phyloP scores from a whole-genome alignment of 371 early-diverging fungal species.

The Mucor plumbeus region DNA sequence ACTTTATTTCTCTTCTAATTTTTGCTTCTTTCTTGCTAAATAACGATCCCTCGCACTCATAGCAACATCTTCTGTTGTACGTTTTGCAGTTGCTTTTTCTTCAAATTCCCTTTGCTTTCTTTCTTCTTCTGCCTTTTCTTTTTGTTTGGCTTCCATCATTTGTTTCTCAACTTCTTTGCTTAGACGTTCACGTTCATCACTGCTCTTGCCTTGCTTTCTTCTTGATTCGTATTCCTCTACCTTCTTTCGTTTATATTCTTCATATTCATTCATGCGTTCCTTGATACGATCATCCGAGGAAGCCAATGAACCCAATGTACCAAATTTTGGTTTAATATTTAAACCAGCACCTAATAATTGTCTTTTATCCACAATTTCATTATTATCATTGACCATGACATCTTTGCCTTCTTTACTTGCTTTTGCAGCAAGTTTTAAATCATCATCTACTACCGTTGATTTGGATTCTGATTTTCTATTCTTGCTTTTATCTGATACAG shows the following conservation, averaged over 20 bases:
- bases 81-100: conserved; percentile 61
- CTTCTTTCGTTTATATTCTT: conserved; percentile 58
- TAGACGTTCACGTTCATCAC: conserved; percentile 47
- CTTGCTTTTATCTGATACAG: conserved; percentile 25
- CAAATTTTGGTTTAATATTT: conserved; percentile 63
- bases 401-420: conserved; percentile 53
- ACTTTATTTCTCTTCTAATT: conserved; percentile 32
- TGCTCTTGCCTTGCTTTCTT: conserved; percentile 28
- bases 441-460: neutral
- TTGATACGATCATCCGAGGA: conserved; percentile 48
- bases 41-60: conserved; percentile 80
- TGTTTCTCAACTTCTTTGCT: conserved; percentile 55
- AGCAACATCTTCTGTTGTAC: conserved; percentile 71
- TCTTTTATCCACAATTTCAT: conserved; percentile 83
- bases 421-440: conserved; percentile 41
- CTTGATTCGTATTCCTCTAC: conserved; percentile 46
- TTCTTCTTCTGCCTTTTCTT: conserved; percentile 55
- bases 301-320: conserved; percentile 38
- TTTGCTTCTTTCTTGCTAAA: conserved; percentile 73
- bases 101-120: conserved; percentile 59
- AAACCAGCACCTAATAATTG: conserved; percentile 79
- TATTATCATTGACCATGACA: conserved; percentile 72
- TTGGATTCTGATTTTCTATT: neutral
- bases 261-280: conserved; percentile 50
- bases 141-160: conserved; percentile 61